Evolutionary conservation across 257 asterid genomes (phyloP).

Genomic region (Fraxinus excelsior): DNA sequence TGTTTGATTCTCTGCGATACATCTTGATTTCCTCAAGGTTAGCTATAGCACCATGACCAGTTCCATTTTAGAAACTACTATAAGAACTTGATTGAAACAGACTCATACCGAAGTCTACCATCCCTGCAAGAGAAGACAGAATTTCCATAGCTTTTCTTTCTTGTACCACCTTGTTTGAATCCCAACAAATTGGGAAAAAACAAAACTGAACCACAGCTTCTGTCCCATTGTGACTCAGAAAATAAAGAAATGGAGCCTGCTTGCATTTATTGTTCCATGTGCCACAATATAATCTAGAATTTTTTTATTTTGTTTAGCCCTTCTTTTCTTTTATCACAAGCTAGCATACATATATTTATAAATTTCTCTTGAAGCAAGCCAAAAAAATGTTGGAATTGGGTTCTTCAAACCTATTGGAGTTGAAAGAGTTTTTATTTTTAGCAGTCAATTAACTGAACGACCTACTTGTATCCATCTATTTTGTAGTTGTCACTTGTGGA

Average conservation of each 20-base stretch:
- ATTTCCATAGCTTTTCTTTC: slow-evolving; percentile 20
- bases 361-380: slow-evolving; percentile 21
- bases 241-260: slow-evolving; percentile 55
- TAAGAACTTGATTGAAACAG: slow-evolving; percentile 21
- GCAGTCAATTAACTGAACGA: slow-evolving; percentile 28
- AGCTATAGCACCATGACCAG: not conserved
- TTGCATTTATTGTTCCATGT: slow-evolving; percentile 76
- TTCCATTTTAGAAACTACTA: slow-evolving; percentile 19
- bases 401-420: slow-evolving; percentile 25
- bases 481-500: not conserved
- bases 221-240: slow-evolving; percentile 56
- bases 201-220: slow-evolving; percentile 44
- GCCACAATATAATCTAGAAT: slow-evolving; percentile 41
- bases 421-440: slow-evolving; percentile 40
- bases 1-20: not conserved
- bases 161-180: slow-evolving; percentile 21
- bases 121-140: slow-evolving; percentile 28
- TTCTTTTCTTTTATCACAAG: slow-evolving; percentile 26
- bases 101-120: slow-evolving; percentile 34
- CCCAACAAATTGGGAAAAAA: slow-evolving; percentile 37
- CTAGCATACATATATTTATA: not conserved
- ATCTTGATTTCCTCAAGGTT: not conserved
- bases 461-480: slow-evolving; percentile 22
- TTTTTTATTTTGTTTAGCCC: slow-evolving; percentile 22
- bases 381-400: slow-evolving; percentile 3